These are phyloP conservation scores for Termitomyces sp. DNA, from an alignment of 1,284 basidiomycete species.

Conservation along the genomic window DNA sequence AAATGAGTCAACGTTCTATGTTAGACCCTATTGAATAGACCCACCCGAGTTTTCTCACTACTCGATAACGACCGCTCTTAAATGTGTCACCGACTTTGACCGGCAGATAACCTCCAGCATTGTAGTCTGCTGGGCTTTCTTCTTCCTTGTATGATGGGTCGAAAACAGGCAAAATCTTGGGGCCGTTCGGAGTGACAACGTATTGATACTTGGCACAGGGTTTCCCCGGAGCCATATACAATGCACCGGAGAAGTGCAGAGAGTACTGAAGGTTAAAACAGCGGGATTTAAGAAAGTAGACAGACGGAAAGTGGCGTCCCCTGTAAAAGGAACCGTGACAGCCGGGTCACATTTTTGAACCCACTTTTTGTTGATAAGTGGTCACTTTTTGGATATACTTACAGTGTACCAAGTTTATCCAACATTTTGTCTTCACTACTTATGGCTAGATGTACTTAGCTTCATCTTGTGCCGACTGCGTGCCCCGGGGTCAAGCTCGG, in stretches of 20 bases:
- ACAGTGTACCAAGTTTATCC: no score
- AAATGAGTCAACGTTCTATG: conserved; percentile 8
- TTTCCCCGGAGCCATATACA: conserved; percentile 59
- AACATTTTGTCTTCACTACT: not conserved
- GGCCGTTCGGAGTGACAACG: conserved; percentile 59
- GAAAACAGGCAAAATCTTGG: conserved; percentile 65
- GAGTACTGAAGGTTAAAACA: conserved; percentile 19
- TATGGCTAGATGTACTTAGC: not conserved
- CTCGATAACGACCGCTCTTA: conserved; percentile 72
- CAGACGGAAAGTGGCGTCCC: conserved; percentile 13
- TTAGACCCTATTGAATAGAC: conserved; percentile 21
- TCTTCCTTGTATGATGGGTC: conserved; percentile 65
- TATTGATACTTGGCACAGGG: conserved; percentile 70
- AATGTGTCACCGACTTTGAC: conserved; percentile 77
- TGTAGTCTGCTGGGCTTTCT: conserved; percentile 76
- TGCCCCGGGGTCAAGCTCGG: not conserved
- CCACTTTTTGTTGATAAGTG: not conserved
- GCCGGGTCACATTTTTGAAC: conserved; percentile 8
- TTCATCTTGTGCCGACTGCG: not conserved
- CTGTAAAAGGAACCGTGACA: conserved; percentile 17
- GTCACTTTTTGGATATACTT: no score
- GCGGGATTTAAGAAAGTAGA: conserved; percentile 8
- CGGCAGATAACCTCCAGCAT: conserved; percentile 75
- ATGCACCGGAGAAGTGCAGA: conserved; percentile 19
- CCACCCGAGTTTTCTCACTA: conserved; percentile 80